Conservation (phyloP, 345 rosid species). For the Mercurialis annua region DNA sequence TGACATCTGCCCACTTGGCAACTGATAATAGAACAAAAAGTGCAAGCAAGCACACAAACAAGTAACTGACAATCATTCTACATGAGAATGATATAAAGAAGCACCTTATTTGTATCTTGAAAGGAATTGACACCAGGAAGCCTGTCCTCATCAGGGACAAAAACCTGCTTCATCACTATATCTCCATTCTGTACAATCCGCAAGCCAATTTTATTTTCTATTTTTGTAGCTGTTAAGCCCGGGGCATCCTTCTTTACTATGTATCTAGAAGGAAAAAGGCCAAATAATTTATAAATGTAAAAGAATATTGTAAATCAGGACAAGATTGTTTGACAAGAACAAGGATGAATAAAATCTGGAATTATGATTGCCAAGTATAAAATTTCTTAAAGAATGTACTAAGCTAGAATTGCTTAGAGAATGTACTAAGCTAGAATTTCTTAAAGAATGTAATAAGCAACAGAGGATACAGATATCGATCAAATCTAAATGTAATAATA, state of each 20-base stretch:
- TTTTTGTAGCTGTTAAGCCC: slow-evolving; percentile 79
- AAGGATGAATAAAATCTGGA: background rate
- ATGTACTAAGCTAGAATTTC: background rate
- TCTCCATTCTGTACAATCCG: slow-evolving; percentile 98
- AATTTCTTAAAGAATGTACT: background rate
- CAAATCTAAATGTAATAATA: background rate
- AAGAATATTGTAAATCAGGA: slow-evolving; percentile 5
- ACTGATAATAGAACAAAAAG: background rate
- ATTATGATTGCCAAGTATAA: background rate
- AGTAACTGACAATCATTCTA: slow-evolving; percentile 1
- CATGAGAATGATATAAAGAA: slow-evolving; percentile 9
- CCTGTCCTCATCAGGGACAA: slow-evolving; percentile 84
- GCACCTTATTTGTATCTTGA: slow-evolving; percentile 87
- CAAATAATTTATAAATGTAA: background rate
- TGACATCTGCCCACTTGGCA: background rate
- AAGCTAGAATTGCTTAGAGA: background rate
- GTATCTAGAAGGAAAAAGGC: slow-evolving; percentile 53
- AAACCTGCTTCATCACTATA: slow-evolving; percentile 67
- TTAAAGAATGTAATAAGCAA: background rate
- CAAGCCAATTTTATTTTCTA: slow-evolving; percentile 85
- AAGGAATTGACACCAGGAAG: slow-evolving; percentile 88
- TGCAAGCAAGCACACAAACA: background rate
- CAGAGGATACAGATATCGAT: background rate
- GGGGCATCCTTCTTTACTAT: slow-evolving; percentile 87
- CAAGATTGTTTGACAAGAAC: background rate